Percentiles rank a stretch among this genome's conserved stretches.
Conservation (phyloP, 2,329 filamentous ascomycete genomes). For the Penicillium crustosum region DNA sequence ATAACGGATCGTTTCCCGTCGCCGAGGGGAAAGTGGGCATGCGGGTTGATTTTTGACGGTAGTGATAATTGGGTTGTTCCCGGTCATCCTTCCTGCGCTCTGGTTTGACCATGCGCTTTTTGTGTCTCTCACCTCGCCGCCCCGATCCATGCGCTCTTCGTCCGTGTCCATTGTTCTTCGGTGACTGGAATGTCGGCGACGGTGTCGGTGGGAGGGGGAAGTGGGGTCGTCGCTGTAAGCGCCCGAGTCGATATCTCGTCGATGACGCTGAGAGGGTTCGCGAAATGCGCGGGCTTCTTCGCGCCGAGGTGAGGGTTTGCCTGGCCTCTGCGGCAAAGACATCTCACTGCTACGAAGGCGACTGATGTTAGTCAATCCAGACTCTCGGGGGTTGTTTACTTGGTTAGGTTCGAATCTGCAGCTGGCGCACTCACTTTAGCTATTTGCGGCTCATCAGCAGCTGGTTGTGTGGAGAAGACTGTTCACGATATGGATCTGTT, state of each 20-base stretch:
- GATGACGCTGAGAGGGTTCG: conserved; percentile 66
- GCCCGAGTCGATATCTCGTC: conserved; percentile 70
- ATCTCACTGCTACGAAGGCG: conserved; percentile 30
- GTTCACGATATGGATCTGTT: conserved; percentile 1
- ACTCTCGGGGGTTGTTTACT: background rate
- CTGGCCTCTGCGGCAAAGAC: conserved; percentile 62
- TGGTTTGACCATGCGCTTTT: conserved; percentile 84
- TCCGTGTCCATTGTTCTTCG: conserved; percentile 47
- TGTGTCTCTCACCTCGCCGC: conserved; percentile 60
- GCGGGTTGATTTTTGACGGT: conserved; percentile 88
- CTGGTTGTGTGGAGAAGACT: background rate
- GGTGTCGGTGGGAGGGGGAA: conserved; percentile 42
- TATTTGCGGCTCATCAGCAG: conserved; percentile 10
- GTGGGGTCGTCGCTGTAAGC: conserved; percentile 41
- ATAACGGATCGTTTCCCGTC: conserved; percentile 85
- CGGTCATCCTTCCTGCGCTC: conserved; percentile 82
- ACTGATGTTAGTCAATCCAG: background rate
- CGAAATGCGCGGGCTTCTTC: conserved; percentile 64
- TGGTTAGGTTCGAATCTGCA: background rate
- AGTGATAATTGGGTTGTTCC: conserved; percentile 93
- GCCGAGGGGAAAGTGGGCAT: conserved; percentile 89
- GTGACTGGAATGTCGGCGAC: conserved; percentile 47
- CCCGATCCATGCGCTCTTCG: conserved; percentile 54
- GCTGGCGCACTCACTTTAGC: conserved; percentile 13
- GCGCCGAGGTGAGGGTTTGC: conserved; percentile 59